A percentile compares a stretch with the other conserved stretches of the same genome.
phyloP scores from a whole-genome alignment of 2,329 filamentous ascomycete species.

The Hirsutella thompsonii region DNA sequence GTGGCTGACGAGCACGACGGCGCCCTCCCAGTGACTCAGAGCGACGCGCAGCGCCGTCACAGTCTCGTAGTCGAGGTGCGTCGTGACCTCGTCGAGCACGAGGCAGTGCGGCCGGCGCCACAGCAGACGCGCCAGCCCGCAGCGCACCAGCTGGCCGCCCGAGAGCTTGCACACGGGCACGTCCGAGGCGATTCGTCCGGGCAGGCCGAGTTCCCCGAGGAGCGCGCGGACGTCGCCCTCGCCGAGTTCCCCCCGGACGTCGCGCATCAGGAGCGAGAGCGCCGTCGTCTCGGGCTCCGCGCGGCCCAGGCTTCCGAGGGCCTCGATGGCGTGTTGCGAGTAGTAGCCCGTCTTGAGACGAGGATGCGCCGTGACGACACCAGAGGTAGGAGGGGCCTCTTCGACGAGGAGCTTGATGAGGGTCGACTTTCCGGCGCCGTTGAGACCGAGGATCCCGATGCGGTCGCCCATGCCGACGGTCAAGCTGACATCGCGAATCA shows the following conservation, averaged over 20 bases:
- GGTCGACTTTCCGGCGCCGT: constrained; percentile 74
- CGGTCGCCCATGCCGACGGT: constrained; percentile 62
- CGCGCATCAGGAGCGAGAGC: constrained; percentile 45
- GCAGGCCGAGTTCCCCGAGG: constrained; percentile 56
- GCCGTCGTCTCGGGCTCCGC: constrained; percentile 45
- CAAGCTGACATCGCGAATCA: constrained; percentile 52
- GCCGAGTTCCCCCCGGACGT: constrained; percentile 35
- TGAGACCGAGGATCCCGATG: constrained; percentile 64
- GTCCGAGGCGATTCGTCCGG: constrained; percentile 58
- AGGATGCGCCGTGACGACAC: constrained; percentile 53
- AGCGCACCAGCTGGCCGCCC: constrained; percentile 61
- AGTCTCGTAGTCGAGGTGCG: constrained; percentile 74
- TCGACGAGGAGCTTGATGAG: constrained; percentile 60
- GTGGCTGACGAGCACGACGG: constrained; percentile 66
- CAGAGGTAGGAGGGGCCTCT: constrained; percentile 41
- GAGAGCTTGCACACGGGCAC: constrained; percentile 62
- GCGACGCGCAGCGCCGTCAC: constrained; percentile 58
- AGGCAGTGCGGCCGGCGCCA: constrained; percentile 58
- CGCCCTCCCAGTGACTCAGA: constrained; percentile 56
- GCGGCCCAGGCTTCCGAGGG: constrained; percentile 42
- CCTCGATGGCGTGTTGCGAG: constrained; percentile 66
- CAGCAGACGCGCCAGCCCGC: constrained; percentile 55
- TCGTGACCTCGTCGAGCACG: constrained; percentile 71
- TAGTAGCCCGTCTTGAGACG: constrained; percentile 63
- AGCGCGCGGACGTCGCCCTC: constrained; percentile 58